Evolutionary conservation across 2,329 filamentous ascomycete species (phyloP).

Genomic region (Colletotrichum incanum): DNA sequence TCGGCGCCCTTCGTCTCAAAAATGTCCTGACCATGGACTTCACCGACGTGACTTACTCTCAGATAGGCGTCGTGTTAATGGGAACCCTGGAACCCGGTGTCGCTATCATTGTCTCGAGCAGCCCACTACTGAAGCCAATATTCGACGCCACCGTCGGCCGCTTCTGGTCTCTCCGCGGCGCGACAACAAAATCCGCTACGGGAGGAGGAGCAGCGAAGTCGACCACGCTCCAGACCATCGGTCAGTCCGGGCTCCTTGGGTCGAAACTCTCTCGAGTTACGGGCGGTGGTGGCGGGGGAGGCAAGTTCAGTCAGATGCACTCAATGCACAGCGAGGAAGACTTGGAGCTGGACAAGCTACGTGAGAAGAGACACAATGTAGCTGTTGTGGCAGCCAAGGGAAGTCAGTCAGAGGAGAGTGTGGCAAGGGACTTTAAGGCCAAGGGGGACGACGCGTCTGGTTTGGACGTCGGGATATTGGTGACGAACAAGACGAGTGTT

Average conservation of each 20-base stretch:
- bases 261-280: not conserved
- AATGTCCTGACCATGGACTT: constrained; percentile 46
- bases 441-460: constrained; percentile 11
- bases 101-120: constrained; percentile 47
- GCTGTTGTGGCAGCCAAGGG: not conserved
- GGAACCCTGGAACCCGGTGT: constrained; percentile 46
- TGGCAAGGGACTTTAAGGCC: not conserved
- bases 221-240: constrained; percentile 4
- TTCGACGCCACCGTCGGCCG: constrained; percentile 45
- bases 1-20: constrained; percentile 44
- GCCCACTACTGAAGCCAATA: constrained; percentile 45
- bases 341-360: not conserved
- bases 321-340: constrained; percentile 11
- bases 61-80: constrained; percentile 35
- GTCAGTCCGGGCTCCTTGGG: not conserved
- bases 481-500: constrained; percentile 1
- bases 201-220: not conserved
- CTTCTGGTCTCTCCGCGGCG: constrained; percentile 35
- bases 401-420: not conserved
- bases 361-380: not conserved
- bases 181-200: not conserved
- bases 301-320: constrained; percentile 11
- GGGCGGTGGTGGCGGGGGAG: not conserved
- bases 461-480: constrained; percentile 5
- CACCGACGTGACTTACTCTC: constrained; percentile 46